Evolutionary conservation across 1,284 basidiomycete genomes (phyloP).

Genomic region (Pyrrhoderma lamaoense): DNA sequence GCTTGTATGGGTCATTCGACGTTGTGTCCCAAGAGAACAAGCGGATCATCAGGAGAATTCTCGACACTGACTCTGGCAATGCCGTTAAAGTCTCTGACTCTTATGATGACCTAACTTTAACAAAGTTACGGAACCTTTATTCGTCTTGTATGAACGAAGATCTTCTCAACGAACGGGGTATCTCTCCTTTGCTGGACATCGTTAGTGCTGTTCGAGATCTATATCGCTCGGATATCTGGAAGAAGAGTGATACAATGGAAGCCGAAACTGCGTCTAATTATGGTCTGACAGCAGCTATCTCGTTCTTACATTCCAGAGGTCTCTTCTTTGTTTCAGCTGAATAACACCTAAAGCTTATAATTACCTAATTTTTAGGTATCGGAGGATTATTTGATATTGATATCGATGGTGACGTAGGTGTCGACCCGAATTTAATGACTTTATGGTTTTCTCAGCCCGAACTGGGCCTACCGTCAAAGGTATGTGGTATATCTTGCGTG

Average conservation of each 20-base stretch:
- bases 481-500: slow-evolving; percentile 23
- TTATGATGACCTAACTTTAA: slow-evolving; percentile 62
- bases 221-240: slow-evolving; percentile 45
- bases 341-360: slow-evolving; percentile 2
- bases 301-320: slow-evolving; percentile 85
- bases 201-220: slow-evolving; percentile 50
- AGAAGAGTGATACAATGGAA: slow-evolving; percentile 20
- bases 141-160: slow-evolving; percentile 77
- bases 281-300: slow-evolving; percentile 72
- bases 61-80: slow-evolving; percentile 32
- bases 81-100: slow-evolving; percentile 28
- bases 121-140: slow-evolving; percentile 79
- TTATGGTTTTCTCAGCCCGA: slow-evolving; percentile 82
- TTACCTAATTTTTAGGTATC: slow-evolving; percentile 44
- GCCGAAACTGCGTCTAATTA: slow-evolving; percentile 26
- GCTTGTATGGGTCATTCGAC: slow-evolving; percentile 58
- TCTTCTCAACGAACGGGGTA: slow-evolving; percentile 54
- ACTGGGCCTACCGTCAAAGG: slow-evolving; percentile 86
- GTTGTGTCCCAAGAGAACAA: slow-evolving; percentile 55
- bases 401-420: slow-evolving; percentile 84
- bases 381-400: slow-evolving; percentile 70
- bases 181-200: slow-evolving; percentile 52
- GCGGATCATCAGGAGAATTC: slow-evolving; percentile 54
- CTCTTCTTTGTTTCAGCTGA: slow-evolving; percentile 7
- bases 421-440: slow-evolving; percentile 83